These are phyloP conservation scores for Trapa bicornis DNA, from an alignment of 345 rosid species.

Conservation along the genomic window DNA sequence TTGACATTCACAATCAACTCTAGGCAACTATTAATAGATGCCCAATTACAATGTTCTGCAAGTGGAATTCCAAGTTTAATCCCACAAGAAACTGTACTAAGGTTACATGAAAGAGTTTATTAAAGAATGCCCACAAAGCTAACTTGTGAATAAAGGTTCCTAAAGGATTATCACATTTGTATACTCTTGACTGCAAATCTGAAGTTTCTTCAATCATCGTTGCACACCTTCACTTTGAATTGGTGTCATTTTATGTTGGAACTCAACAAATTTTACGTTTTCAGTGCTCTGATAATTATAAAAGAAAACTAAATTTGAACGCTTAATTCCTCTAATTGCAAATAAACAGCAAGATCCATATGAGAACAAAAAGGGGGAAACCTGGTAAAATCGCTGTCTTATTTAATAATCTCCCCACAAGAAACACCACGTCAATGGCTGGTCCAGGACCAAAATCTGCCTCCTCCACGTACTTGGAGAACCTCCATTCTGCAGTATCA, in stretches of 20 bases:
- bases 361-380: neutral
- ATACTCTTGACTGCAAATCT: too few relatives aligned
- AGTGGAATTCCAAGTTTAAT: neutral
- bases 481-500: constrained; percentile 51
- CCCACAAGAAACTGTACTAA: neutral
- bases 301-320: too few relatives aligned
- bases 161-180: too few relatives aligned
- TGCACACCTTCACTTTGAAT: too few relatives aligned
- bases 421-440: constrained; percentile 34
- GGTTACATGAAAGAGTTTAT: neutral
- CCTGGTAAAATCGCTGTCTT: constrained; percentile 29
- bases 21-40: constrained; percentile 44
- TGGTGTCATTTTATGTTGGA: too few relatives aligned
- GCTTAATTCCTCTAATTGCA: neutral
- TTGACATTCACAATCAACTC: constrained; percentile 39
- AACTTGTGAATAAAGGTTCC: too few relatives aligned
- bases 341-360: neutral
- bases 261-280: too few relatives aligned
- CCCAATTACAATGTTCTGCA: constrained; percentile 62
- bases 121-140: too few relatives aligned
- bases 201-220: too few relatives aligned
- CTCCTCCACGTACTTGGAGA: constrained; percentile 50
- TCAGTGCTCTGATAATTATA: too few relatives aligned
- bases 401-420: constrained; percentile 32
- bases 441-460: constrained; percentile 70